Evolutionary conservation across 352 stramenopile genomes (phyloP).

Genomic region (Pythium volutum): DNA sequence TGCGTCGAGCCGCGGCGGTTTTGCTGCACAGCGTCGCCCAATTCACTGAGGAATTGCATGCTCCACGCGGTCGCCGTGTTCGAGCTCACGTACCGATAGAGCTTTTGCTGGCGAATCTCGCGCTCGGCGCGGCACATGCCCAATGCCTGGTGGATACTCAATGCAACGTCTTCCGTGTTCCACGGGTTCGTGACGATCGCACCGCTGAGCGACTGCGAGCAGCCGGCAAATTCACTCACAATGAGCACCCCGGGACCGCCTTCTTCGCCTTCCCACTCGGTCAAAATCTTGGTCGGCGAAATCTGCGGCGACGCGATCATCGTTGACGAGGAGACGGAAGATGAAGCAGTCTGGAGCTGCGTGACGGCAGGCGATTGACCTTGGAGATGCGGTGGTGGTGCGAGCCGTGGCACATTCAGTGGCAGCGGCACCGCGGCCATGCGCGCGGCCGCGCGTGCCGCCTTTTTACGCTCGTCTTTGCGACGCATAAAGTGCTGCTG

Average conservation of each 20-base stretch:
- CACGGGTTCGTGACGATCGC: conserved; percentile 87
- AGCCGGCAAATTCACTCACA: conserved; percentile 88
- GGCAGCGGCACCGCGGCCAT: conserved; percentile 9
- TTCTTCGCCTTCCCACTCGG: conserved; percentile 77
- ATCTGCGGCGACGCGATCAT: conserved; percentile 25
- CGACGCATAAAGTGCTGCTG: conserved; percentile 84
- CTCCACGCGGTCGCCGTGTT: conserved; percentile 86
- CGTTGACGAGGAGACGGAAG: neutral
- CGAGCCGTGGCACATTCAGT: conserved; percentile 18
- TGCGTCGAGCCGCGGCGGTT: conserved; percentile 48
- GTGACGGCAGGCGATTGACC: neutral
- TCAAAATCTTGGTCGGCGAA: conserved; percentile 53
- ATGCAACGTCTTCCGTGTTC: conserved; percentile 83
- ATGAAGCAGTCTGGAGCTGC: neutral
- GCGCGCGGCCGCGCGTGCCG: conserved; percentile 30
- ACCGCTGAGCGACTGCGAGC: conserved; percentile 81
- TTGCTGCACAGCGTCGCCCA: conserved; percentile 57
- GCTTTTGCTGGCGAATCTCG: conserved; percentile 87
- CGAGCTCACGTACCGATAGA: conserved; percentile 85
- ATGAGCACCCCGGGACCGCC: conserved; percentile 82
- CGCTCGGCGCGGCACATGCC: conserved; percentile 81
- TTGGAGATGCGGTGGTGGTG: conserved; percentile 14
- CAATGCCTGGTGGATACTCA: conserved; percentile 80
- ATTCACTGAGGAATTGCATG: conserved; percentile 74
- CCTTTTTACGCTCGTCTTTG: conserved; percentile 65